Percentiles rank a stretch among this genome's conserved stretches.
These are phyloP conservation scores for Diaporthe capsici DNA, from an alignment of 2,329 filamentous ascomycete species.

Conservation along the genomic window DNA sequence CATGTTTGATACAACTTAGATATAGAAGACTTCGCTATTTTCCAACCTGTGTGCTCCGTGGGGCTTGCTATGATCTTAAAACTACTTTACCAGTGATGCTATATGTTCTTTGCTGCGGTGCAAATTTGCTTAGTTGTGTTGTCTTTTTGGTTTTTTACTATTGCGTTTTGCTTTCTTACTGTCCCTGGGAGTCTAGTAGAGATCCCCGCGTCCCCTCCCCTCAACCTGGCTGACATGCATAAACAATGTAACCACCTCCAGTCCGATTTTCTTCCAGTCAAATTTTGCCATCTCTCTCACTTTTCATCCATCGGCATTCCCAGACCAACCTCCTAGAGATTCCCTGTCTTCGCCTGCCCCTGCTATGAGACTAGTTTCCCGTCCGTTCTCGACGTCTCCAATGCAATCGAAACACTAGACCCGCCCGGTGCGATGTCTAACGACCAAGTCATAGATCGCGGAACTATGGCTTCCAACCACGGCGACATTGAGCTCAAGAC, in stretches of 20 bases:
- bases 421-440: background rate
- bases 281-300: background rate
- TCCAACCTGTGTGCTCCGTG: no score
- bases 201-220: background rate
- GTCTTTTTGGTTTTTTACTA: no score
- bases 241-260: background rate
- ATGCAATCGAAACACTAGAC: background rate
- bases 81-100: no score
- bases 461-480: background rate
- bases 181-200: no score
- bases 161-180: no score
- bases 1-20: no score
- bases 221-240: background rate
- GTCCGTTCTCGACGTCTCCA: background rate
- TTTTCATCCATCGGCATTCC: background rate
- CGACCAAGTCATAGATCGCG: background rate
- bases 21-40: no score
- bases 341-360: background rate
- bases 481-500: conserved; percentile 14
- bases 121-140: no score
- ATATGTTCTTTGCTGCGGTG: no score
- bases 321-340: background rate
- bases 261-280: background rate
- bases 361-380: background rate
- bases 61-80: no score